A percentile compares a stretch with the other conserved stretches of the same genome.
phyloP scores from a whole-genome alignment of 1,284 basidiomycete genomes.

The Tremellales sp. region DNA sequence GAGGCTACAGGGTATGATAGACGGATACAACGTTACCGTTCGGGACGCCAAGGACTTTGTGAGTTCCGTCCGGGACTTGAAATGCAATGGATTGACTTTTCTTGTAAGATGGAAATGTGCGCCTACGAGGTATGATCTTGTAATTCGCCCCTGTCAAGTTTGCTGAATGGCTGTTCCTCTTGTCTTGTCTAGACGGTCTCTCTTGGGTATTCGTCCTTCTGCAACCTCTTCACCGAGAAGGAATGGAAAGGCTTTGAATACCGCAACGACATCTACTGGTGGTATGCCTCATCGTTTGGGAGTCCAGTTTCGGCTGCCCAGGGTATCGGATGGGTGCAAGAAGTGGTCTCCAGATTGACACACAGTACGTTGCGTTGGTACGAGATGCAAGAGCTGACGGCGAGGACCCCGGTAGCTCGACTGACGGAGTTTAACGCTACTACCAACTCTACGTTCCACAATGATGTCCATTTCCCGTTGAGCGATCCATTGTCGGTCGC shows the following conservation, averaged over 20 bases:
- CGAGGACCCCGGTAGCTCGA: constrained; percentile 40
- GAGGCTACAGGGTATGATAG: constrained; percentile 59
- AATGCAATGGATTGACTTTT: too few relatives aligned
- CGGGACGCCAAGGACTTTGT: constrained; percentile 59
- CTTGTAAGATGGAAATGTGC: constrained; percentile 53
- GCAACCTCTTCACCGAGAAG: constrained; percentile 60
- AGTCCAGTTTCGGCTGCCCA: constrained; percentile 45
- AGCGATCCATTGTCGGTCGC: constrained; percentile 57
- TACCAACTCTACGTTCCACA: constrained; percentile 58
- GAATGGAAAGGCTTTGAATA: constrained; percentile 67
- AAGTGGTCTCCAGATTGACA: constrained; percentile 46
- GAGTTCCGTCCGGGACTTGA: constrained; percentile 4
- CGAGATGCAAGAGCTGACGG: constrained; percentile 1
- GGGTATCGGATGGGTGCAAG: constrained; percentile 51
- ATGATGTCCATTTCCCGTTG: constrained; percentile 59
- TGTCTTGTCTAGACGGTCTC: constrained; percentile 46
- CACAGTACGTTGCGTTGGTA: constrained; percentile 34
- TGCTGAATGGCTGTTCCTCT: neutral
- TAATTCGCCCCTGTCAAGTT: neutral
- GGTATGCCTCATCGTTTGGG: constrained; percentile 47
- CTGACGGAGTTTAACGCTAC: constrained; percentile 56
- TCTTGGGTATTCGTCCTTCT: constrained; percentile 52
- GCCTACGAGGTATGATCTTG: constrained; percentile 55
- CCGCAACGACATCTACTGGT: constrained; percentile 49
- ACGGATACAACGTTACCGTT: constrained; percentile 64